These are phyloP conservation scores for Fusarium domesticum DNA, from an alignment of 2,329 filamentous ascomycete species.

Conservation along the genomic window DNA sequence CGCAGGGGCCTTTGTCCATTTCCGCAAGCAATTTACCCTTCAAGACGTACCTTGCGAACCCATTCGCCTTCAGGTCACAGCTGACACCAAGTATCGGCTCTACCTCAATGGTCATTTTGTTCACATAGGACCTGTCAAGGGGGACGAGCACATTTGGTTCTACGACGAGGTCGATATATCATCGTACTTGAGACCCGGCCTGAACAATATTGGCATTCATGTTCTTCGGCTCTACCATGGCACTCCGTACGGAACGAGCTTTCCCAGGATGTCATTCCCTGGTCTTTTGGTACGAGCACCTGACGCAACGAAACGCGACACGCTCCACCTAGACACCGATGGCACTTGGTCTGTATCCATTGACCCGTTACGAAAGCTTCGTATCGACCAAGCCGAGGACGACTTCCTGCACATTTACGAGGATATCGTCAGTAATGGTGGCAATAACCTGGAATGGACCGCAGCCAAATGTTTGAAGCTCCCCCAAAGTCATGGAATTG, in stretches of 20 bases:
- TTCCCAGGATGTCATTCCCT: neutral
- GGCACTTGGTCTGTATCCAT: conserved; percentile 8
- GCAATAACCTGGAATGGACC: neutral
- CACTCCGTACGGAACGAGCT: neutral
- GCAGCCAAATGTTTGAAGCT: conserved; percentile 1
- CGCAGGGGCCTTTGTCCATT: neutral
- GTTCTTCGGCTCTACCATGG: conserved; percentile 1
- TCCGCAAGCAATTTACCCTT: neutral
- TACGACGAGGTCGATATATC: conserved; percentile 1
- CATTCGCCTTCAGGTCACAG: neutral
- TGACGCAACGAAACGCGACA: neutral
- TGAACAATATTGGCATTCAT: neutral
- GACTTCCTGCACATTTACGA: conserved; percentile 19
- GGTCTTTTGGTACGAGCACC: neutral
- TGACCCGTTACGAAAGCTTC: conserved; percentile 5
- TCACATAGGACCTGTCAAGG: neutral
- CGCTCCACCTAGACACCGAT: neutral
- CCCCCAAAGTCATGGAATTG: neutral
- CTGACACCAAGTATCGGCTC: neutral
- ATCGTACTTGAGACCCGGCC: neutral
- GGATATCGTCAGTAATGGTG: neutral
- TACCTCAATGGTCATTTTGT: neutral
- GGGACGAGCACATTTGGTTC: conserved; percentile 1
- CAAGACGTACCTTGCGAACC: neutral
- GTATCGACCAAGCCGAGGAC: conserved; percentile 10